Base-by-base conservation (phyloP, 2,329 filamentous ascomycete genomes). In the Ambrosiella cleistominuta region DNA sequence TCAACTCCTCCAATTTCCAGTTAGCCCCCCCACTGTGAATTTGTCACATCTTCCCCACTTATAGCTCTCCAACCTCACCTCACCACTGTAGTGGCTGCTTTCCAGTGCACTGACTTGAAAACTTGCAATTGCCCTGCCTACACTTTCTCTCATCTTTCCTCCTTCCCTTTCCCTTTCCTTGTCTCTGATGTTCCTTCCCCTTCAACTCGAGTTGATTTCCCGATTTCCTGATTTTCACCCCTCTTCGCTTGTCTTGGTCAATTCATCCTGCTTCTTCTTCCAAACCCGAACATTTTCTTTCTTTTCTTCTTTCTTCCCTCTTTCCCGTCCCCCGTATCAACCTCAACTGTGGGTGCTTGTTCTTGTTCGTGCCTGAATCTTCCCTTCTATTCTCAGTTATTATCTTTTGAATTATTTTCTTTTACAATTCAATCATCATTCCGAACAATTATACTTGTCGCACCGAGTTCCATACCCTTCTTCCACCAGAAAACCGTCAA, bases 321-420 rank as follows among this genome's bases (percentile, higher is more conserved):
- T 42, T 8, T n/a, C 19, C 50, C 19, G 40, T 12, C 7, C 7
- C 40, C 40, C 40, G 40, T 42, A 4, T 47, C 44, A 47, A 47
- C 15, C 40, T 55, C 57, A 53, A 35, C 40, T 45, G 19, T 54
- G 53, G 40, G 35, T 55, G 36, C 27, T 54, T 58, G 40, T 39
- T 54, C 38, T 58, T 40, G 27, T 42, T 51, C 38, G 17, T 40
- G 38, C 37, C 35, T 52, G 50, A 39, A 40, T 40, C 19, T 52
- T 39, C 36, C 47, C 27, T 44, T 52, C n/a, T 58, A 47, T 47
- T 17, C 44, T 8, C 44, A 15, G 13, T 15, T 15, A 15, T 8
- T 17, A 15, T 12, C 35, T 17, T 38, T 38, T 39, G 15, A 15
- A 6, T 11, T 15, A 39, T 42, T n/a, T n/a, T 39, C 36, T 38